Evolutionary conservation across 78 protist genomes (phyloP).

Genomic region (Protostelium mycophagum): DNA sequence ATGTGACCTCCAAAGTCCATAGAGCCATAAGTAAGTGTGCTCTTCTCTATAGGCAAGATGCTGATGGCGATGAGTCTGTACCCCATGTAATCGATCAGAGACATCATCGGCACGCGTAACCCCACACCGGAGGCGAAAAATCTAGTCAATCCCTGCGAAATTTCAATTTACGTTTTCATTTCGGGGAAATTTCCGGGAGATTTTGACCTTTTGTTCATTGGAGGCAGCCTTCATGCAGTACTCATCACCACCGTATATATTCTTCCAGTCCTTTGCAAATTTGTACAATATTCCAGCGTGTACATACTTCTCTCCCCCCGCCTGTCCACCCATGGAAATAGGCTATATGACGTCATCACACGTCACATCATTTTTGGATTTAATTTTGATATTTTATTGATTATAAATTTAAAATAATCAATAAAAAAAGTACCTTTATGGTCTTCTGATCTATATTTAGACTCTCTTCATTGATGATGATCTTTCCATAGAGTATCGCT

Average conservation of each 20-base stretch:
- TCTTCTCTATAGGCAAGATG: conserved; percentile 46
- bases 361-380: no score
- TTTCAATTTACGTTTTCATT: background rate
- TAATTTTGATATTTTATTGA: no score
- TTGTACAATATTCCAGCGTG: conserved; percentile 52
- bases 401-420: no score
- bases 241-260: conserved; percentile 43
- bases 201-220: conserved; percentile 46
- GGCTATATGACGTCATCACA: background rate
- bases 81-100: conserved; percentile 67
- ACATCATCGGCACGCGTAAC: conserved; percentile 58
- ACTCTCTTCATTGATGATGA: conserved; percentile 60
- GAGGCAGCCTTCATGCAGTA: conserved; percentile 31
- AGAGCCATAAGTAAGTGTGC: conserved; percentile 32
- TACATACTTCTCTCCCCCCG: conserved; percentile 38
- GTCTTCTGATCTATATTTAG: conserved; percentile 30
- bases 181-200: background rate
- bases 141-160: conserved; percentile 56
- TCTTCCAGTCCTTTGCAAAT: conserved; percentile 52
- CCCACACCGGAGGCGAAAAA: conserved; percentile 29
- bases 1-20: conserved; percentile 57
- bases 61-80: conserved; percentile 63
- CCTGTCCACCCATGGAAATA: background rate
- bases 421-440: no score
- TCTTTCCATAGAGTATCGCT: conserved; percentile 59